phyloP scores from a whole-genome alignment of 495 filamentous ascomycete species.

The Daldinia concentrica region DNA sequence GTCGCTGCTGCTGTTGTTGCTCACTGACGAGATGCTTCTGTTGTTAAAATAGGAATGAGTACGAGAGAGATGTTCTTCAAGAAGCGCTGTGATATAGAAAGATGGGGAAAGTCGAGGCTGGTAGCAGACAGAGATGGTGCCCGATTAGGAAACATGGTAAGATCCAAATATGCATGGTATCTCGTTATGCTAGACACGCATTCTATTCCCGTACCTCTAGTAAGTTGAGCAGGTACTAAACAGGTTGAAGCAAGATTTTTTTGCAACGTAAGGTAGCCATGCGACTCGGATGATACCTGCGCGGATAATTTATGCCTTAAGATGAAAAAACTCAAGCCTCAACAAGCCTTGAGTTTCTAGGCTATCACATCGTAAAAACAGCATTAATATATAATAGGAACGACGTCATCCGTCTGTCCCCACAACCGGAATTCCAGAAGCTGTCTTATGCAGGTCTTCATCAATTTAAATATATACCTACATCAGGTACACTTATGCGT shows the following conservation, averaged over 20 bases:
- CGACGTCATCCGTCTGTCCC: conserved; percentile 6
- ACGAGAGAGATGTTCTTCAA: conserved; percentile 26
- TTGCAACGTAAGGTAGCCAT: conserved; percentile 13
- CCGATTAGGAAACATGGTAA: conserved; percentile 35
- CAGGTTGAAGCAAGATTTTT: conserved; percentile 17
- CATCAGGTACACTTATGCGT: background rate
- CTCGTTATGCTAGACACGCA: conserved; percentile 29
- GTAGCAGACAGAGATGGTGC: conserved; percentile 30
- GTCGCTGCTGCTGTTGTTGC: conserved; percentile 12
- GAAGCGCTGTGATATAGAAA: conserved; percentile 13
- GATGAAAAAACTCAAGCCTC: background rate
- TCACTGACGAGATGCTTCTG: conserved; percentile 18
- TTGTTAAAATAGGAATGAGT: conserved; percentile 34
- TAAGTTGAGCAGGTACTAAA: conserved; percentile 9
- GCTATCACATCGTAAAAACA: background rate
- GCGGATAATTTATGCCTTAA: background rate
- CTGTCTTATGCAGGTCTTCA: background rate
- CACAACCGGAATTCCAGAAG: conserved; percentile 2
- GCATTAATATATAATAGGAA: conserved; percentile 1
- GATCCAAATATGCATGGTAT: conserved; percentile 30
- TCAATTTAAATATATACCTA: conserved; percentile 5
- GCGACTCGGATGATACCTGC: conserved; percentile 9
- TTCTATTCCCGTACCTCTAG: background rate
- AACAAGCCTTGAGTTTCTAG: background rate
- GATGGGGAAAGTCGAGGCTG: conserved; percentile 40